Evolutionary conservation across 805 yeast species (phyloP), one percentile per base, ranked within the genome.

Genomic region (Millerozyma acaciae): DNA sequence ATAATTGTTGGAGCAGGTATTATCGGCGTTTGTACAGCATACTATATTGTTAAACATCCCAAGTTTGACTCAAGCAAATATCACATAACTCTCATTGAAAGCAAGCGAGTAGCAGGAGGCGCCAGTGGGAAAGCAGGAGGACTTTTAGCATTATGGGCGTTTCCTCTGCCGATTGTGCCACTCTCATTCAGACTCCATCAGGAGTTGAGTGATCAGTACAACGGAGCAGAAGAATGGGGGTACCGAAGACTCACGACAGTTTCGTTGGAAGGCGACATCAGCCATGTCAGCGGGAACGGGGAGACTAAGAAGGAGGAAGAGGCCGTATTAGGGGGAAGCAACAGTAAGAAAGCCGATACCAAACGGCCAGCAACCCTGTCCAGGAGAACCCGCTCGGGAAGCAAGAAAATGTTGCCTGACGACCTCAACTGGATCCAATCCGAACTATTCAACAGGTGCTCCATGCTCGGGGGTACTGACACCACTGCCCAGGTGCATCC

Each of bases 121-220:
- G 97, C 98, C 13, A 76, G 87, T 26, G 98, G 98, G 35, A 93
- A 90, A 50, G 97, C 98, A 5, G 98, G 97, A 28, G 98, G 98
- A 0, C 68, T 90, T 31, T 62, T 90, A 32, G 97, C 97, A 1
- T 72, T 84, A 15, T 89, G 97, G 95, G 97, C 97, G 0, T 93
- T 93, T 58, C 98, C 98, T 1, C 88, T 83, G 47, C 96, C 86
- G 56, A 77, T 90, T 32, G 97, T 88, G 6, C 93, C 95, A 0
- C 66, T 90, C 34, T 81, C 94, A 30, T 93, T 88, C 62, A 74
- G 76, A 43, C 68, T 90, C 41, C 98, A 90, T 62, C 86, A 82
- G 50, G 82, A 88, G 38, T 69, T 90, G 28, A 76, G 95, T 6
- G 78, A 80, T 38, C 72, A 78, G 60, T 85, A 77, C 57, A 73